These are phyloP conservation scores for Tanacetum coccineum DNA, from an alignment of 129 eudicot species.

Conservation along the genomic window DNA sequence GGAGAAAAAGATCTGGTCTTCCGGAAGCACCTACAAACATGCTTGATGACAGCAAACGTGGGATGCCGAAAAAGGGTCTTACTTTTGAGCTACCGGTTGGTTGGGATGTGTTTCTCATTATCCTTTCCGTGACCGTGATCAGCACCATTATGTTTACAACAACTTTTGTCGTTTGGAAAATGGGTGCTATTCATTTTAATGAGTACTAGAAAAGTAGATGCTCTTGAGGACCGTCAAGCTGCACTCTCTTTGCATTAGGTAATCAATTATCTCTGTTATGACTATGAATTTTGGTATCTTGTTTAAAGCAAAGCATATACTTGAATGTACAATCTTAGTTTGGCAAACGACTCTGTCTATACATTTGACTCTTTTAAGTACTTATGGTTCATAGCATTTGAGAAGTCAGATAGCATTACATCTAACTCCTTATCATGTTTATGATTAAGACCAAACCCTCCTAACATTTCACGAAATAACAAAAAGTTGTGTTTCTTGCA, in stretches of 20 bases:
- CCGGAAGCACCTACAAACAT: slow-evolving; percentile 89
- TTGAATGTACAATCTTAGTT: slow-evolving; percentile 34
- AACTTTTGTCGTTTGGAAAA: slow-evolving; percentile 76
- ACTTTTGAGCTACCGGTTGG: slow-evolving; percentile 82
- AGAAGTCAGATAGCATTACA: background rate
- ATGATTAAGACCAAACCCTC: background rate
- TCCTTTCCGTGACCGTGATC: slow-evolving; percentile 68
- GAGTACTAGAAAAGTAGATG: slow-evolving; percentile 45
- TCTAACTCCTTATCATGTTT: background rate
- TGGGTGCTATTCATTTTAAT: slow-evolving; percentile 83
- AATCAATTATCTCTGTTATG: background rate
- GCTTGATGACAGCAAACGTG: slow-evolving; percentile 88
- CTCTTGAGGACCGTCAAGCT: background rate
- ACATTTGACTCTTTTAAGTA: slow-evolving; percentile 17
- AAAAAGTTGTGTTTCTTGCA: background rate
- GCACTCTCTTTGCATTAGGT: background rate
- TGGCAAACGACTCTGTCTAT: slow-evolving; percentile 15
- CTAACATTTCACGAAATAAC: no score
- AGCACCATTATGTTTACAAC: slow-evolving; percentile 83
- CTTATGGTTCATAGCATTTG: slow-evolving; percentile 2
- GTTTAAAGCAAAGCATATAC: slow-evolving; percentile 23
- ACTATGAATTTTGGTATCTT: slow-evolving; percentile 16
- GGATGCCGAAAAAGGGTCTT: slow-evolving; percentile 76
- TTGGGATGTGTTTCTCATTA: slow-evolving; percentile 61
- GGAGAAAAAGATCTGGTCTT: slow-evolving; percentile 72